Base-by-base conservation (phyloP, 345 rosid species). In the Rhizophora mangle region DNA sequence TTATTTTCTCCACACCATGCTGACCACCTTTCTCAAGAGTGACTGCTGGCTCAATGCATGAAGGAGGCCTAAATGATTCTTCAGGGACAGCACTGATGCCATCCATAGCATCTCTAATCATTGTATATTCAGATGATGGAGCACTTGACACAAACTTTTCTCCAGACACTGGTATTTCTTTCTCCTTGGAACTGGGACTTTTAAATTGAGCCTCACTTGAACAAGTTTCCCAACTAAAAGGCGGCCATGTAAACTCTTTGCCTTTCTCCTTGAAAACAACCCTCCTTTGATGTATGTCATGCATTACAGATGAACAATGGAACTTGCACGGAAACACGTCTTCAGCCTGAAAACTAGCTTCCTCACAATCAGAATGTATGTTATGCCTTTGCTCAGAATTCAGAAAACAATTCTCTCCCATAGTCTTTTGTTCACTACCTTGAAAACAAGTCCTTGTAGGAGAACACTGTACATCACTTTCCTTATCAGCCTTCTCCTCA, bases 221-320 rank as follows among this genome's bases (percentile, higher is more conserved):
- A 64, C 62, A 78, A 5, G n/a, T 26, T 11, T 53, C 36, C 62
- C 72, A 26, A 62, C 62, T 47, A 64, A 59, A 59, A 2, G 68
- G n/a, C 59, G 26, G 68, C 55, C 9, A 24, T 57, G 61, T 52
- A 63, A 51, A 53, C 34, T 51, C 51, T 66, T 60, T 47, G 56
- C 13, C 63, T 43, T 56, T 64, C 60, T 34, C 43, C 63, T 47
- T 68, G 24, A 54, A 47, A 60, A 49, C 60, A 73, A 63, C 68
- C 75, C 60, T 59, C 65, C 65, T 74, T 63, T 70, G 60, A 62
- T 68, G 70, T 49, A 63, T 70, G 46, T 47, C 27, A 67, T 64
- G 74, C 67, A 43, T 70, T 69, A 67, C 78, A n/a, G 71, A 80
- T 19, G 70, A 43, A 43, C 6, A 43, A 24, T 62, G 68, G 27